Percentiles rank a stretch among this genome's conserved stretches.
Conservation (phyloP, 2,329 filamentous ascomycete genomes). For the Knufia petricola region DNA sequence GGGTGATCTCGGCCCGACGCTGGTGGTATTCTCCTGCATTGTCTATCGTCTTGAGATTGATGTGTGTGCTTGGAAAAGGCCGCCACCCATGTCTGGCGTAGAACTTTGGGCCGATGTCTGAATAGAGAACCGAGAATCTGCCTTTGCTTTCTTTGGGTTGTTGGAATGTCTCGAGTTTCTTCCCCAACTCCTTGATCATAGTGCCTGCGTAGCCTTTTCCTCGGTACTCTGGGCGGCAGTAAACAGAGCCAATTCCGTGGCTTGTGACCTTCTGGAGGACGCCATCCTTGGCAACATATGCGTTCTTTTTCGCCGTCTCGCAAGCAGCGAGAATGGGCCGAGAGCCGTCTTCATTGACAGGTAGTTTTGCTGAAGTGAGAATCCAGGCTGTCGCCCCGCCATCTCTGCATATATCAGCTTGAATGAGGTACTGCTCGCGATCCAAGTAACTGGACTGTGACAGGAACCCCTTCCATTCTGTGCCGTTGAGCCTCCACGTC, state of each 20-base stretch:
- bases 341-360: conserved; percentile 28
- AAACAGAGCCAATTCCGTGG: conserved; percentile 75
- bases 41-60: conserved; percentile 47
- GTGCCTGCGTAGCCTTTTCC: conserved; percentile 66
- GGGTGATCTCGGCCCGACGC: conserved; percentile 7
- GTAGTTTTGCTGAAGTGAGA: conserved; percentile 40
- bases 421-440: conserved; percentile 45
- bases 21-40: conserved; percentile 20
- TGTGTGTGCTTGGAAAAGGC: conserved; percentile 61
- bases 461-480: conserved; percentile 49
- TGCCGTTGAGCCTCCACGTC: conserved; percentile 45
- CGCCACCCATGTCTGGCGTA: conserved; percentile 73
- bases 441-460: conserved; percentile 46
- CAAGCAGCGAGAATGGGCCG: conserved; percentile 48
- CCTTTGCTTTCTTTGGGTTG: conserved; percentile 32
- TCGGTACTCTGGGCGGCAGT: conserved; percentile 56
- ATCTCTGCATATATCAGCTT: conserved; percentile 44
- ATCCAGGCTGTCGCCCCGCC: conserved; percentile 52
- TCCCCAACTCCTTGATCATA: conserved; percentile 61
- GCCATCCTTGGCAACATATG: conserved; percentile 28
- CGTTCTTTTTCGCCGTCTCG: conserved; percentile 44
- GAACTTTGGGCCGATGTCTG: conserved; percentile 75
- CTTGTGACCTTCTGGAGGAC: conserved; percentile 47
- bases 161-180: conserved; percentile 44
- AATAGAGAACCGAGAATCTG: conserved; percentile 71